A percentile compares a stretch with the other conserved stretches of the same genome.
phyloP scores from a whole-genome alignment of 768 basidiomycete species.

The Suillus lakei region DNA sequence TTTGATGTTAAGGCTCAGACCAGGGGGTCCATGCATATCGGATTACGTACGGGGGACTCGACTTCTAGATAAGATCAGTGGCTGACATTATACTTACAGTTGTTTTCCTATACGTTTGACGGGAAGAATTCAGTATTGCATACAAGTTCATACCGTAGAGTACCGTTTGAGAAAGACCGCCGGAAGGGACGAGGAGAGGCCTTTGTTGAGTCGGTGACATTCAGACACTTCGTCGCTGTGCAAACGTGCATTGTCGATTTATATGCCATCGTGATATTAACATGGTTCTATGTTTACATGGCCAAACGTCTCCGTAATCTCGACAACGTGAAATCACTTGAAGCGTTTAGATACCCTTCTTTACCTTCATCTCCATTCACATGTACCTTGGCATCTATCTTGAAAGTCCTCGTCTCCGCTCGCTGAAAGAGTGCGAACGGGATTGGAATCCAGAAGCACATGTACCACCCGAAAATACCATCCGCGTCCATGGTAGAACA shows the following conservation, averaged over 20 bases:
- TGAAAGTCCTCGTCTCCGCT: conserved; percentile 50
- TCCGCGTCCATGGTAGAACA: conserved; percentile 4
- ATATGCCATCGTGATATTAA: neutral
- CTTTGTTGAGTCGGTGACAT: neutral
- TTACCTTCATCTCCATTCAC: conserved; percentile 28
- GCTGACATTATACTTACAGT: no score
- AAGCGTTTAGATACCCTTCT: conserved; percentile 18
- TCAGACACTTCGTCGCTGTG: neutral
- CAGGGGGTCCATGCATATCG: no score
- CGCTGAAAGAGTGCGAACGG: conserved; percentile 51
- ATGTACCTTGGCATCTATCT: conserved; percentile 41
- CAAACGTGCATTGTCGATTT: neutral
- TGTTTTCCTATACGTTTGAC: no score
- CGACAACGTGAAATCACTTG: conserved; percentile 45
- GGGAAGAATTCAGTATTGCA: no score
- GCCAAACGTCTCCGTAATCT: conserved; percentile 37
- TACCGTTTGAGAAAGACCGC: no score
- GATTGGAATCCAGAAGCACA: conserved; percentile 40
- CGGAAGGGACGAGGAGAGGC: no score
- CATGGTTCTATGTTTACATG: neutral
- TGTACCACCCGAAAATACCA: conserved; percentile 31
- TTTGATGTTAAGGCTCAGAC: no score
- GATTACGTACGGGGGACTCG: no score
- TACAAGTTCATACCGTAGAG: no score
- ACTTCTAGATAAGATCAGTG: no score